These are phyloP conservation scores for Selaginella tamariscina DNA, from an alignment of 75 land plant species.

Conservation along the genomic window DNA sequence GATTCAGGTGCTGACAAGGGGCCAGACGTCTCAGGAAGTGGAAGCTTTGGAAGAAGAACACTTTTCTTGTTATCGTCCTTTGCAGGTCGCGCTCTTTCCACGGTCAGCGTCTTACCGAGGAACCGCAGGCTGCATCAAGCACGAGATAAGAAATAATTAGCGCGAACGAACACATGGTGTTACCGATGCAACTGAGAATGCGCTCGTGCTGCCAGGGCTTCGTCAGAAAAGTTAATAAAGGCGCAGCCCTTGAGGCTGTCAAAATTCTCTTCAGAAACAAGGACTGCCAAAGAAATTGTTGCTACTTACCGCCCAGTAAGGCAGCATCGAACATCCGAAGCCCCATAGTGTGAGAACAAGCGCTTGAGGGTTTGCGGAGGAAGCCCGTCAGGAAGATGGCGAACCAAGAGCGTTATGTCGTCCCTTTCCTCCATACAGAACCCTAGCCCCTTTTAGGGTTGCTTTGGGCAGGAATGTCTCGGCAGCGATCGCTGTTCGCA, in stretches of 20 bases:
- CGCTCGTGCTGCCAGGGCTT: slow-evolving; percentile 47
- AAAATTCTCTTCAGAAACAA: background rate
- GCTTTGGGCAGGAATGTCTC: slow-evolving; percentile 7
- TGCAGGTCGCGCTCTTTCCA: slow-evolving; percentile 47
- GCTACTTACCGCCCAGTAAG: slow-evolving; percentile 30
- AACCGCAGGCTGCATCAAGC: slow-evolving; percentile 44
- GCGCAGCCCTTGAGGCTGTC: slow-evolving; percentile 66
- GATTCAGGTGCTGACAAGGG: slow-evolving; percentile 35
- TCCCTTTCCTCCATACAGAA: background rate
- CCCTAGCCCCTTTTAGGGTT: background rate
- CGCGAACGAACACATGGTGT: background rate
- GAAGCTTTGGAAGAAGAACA: slow-evolving; percentile 7
- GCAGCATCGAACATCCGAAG: slow-evolving; percentile 47
- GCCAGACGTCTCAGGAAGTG: slow-evolving; percentile 2
- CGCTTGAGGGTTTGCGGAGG: slow-evolving; percentile 46
- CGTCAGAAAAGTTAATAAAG: slow-evolving; percentile 68
- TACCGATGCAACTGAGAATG: slow-evolving; percentile 66
- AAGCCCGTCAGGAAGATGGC: slow-evolving; percentile 59
- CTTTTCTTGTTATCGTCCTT: slow-evolving; percentile 10
- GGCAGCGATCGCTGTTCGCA: slow-evolving; percentile 17
- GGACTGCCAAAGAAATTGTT: background rate
- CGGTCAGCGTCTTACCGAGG: slow-evolving; percentile 62
- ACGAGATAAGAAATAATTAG: background rate
- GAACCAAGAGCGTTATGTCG: slow-evolving; percentile 31
- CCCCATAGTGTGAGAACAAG: slow-evolving; percentile 70